Percentiles rank a stretch among this genome's conserved stretches.
Conservation (phyloP, 352 stramenopile genomes). For the Globisporangium acanthophoron region DNA sequence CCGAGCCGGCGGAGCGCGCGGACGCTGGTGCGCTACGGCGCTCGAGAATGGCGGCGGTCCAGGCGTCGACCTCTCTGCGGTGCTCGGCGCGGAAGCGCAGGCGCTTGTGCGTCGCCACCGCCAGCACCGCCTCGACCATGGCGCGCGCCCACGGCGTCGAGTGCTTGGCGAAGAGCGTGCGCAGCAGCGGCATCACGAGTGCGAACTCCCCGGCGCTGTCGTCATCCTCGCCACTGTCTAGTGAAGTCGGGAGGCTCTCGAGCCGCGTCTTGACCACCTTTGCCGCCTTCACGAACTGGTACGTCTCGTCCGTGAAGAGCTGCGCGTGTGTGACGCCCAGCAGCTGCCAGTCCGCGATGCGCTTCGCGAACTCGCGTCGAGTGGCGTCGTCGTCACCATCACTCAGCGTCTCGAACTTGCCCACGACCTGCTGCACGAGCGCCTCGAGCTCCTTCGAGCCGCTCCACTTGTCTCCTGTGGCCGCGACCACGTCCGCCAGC, state of each 20-base stretch:
- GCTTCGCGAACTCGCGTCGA: constrained; percentile 5
- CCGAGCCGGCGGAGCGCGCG: constrained; percentile 36
- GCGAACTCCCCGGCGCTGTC: constrained; percentile 14
- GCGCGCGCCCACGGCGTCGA: constrained; percentile 48
- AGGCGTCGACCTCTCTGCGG: constrained; percentile 52
- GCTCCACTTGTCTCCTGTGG: constrained; percentile 36
- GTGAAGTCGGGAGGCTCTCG: constrained; percentile 19
- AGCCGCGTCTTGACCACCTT: constrained; percentile 56
- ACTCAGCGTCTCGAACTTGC: constrained; percentile 28
- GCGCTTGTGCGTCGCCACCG: constrained; percentile 43
- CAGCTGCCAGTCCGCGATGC: constrained; percentile 43
- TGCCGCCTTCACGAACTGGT: constrained; percentile 64
- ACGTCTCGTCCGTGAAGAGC: constrained; percentile 80
- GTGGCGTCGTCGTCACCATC: constrained; percentile 3
- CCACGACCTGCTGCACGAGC: constrained; percentile 36
- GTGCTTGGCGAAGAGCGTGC: constrained; percentile 51
- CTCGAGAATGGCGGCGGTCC: constrained; percentile 56
- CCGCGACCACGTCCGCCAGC: constrained; percentile 35
- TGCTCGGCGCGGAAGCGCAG: constrained; percentile 42
- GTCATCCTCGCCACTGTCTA: constrained; percentile 6
- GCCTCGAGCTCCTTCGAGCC: constrained; percentile 48
- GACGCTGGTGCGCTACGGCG: constrained; percentile 31
- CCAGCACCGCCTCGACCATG: constrained; percentile 53
- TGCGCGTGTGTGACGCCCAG: constrained; percentile 52
- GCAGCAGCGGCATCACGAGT: constrained; percentile 56